Evolutionary conservation across 108 stramenopile genomes (phyloP).

Genomic region (Skeletonema costatum): DNA sequence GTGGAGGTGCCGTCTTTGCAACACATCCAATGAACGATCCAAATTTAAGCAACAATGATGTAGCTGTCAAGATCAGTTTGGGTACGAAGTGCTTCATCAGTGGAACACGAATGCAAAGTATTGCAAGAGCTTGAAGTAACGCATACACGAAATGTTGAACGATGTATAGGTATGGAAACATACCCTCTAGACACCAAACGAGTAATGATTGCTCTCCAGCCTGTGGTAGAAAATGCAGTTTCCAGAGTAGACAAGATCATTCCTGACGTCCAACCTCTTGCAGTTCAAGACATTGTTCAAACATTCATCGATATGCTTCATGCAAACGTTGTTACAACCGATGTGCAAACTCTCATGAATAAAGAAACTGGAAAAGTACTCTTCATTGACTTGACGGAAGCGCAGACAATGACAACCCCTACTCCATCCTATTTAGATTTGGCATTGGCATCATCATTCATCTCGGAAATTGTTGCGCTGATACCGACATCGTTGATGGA

Average conservation of each 20-base stretch:
- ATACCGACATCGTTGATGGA: conserved; percentile 17
- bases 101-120: conserved; percentile 50
- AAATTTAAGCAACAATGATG: background rate
- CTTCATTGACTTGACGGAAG: conserved; percentile 69
- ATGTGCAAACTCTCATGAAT: conserved; percentile 57
- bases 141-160: conserved; percentile 38
- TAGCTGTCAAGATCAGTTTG: conserved; percentile 59
- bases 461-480: conserved; percentile 39
- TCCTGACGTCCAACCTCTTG: conserved; percentile 2
- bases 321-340: conserved; percentile 52
- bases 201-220: conserved; percentile 53
- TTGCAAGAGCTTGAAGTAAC: conserved; percentile 38
- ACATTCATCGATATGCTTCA: conserved; percentile 55
- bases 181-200: conserved; percentile 42
- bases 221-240: conserved; percentile 34
- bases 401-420: conserved; percentile 15
- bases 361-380: conserved; percentile 44
- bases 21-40: background rate
- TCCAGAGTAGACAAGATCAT: conserved; percentile 27
- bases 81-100: conserved; percentile 47
- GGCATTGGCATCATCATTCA: conserved; percentile 35
- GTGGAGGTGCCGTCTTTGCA: conserved; percentile 45
- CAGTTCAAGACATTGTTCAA: conserved; percentile 30
- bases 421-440: conserved; percentile 28
- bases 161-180: conserved; percentile 36